Conservation (phyloP, 768 basidiomycete genomes). For the Chiua virens region DNA sequence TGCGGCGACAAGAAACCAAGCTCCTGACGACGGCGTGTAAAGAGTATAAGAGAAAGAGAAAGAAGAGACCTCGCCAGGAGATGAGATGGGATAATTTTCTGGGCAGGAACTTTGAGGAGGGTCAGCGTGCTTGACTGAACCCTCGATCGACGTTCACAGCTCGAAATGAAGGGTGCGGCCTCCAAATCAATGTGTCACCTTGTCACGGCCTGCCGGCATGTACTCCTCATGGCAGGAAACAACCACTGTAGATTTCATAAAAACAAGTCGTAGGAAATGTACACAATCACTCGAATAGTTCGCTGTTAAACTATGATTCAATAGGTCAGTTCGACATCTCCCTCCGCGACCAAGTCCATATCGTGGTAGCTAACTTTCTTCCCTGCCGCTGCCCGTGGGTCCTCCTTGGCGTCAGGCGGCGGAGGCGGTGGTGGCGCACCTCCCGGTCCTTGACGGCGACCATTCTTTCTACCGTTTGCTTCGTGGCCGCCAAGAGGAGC, state of each 20-base stretch:
- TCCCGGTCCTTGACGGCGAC: constrained; percentile 38
- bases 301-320: constrained; percentile 27
- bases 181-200: constrained; percentile 25
- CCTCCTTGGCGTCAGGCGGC: constrained; percentile 87
- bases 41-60: constrained; percentile 8
- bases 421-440: constrained; percentile 71
- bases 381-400: constrained; percentile 87
- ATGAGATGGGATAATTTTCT: constrained; percentile 17
- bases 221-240: constrained; percentile 27
- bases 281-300: constrained; percentile 25
- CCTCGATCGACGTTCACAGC: constrained; percentile 28
- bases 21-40: constrained; percentile 14
- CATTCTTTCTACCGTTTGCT: constrained; percentile 33
- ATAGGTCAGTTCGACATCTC: constrained; percentile 58
- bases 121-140: constrained; percentile 15
- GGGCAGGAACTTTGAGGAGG: constrained; percentile 12
- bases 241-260: constrained; percentile 30
- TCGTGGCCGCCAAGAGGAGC: constrained; percentile 46
- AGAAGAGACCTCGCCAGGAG: constrained; percentile 28
- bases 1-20: constrained; percentile 13
- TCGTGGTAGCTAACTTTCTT: constrained; percentile 93
- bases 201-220: constrained; percentile 26
- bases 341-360: constrained; percentile 91
- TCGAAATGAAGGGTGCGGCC: constrained; percentile 22
- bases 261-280: constrained; percentile 15